phyloP scores from a whole-genome alignment of 768 basidiomycete species.

The Collybia nuda region DNA sequence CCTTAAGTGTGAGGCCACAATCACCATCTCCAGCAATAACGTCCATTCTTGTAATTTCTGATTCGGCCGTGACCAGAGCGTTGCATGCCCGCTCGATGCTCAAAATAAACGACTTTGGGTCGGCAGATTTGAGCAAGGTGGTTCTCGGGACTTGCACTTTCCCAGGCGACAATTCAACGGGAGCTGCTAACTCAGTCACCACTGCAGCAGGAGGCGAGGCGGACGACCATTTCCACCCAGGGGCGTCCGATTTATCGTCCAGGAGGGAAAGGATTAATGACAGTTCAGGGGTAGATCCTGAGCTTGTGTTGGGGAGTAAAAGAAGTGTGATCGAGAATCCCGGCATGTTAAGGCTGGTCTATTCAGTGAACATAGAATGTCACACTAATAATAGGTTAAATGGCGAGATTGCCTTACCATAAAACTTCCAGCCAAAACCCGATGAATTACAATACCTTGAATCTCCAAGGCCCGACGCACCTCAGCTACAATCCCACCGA shows the following conservation, averaged over 20 bases:
- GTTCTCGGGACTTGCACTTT: not conserved
- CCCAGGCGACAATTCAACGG: not conserved
- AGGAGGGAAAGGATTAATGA: slow-evolving; percentile 62
- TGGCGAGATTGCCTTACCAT: slow-evolving; percentile 54
- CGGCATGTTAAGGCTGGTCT: slow-evolving; percentile 93
- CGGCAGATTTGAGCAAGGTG: slow-evolving; percentile 22
- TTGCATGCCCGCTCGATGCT: slow-evolving; percentile 61
- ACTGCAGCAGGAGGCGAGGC: slow-evolving; percentile 33
- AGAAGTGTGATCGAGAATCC: slow-evolving; percentile 87
- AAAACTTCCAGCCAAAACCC: slow-evolving; percentile 78
- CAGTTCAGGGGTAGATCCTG: slow-evolving; percentile 33
- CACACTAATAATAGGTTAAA: not conserved
- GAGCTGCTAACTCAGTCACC: not conserved
- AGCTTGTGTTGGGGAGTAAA: slow-evolving; percentile 57
- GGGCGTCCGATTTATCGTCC: slow-evolving; percentile 64
- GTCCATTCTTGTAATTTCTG: slow-evolving; percentile 91
- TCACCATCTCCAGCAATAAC: slow-evolving; percentile 89
- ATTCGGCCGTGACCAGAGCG: slow-evolving; percentile 74
- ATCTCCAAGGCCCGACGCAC: slow-evolving; percentile 52
- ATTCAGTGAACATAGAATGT: slow-evolving; percentile 2
- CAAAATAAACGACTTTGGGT: slow-evolving; percentile 50
- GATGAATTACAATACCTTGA: slow-evolving; percentile 54
- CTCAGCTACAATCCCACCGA: slow-evolving; percentile 68
- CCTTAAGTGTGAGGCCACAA: slow-evolving; percentile 54
- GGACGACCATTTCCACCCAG: slow-evolving; percentile 87